These are phyloP conservation scores for Colletotrichum lupini DNA, from an alignment of 2,329 filamentous ascomycete species.

Conservation along the genomic window DNA sequence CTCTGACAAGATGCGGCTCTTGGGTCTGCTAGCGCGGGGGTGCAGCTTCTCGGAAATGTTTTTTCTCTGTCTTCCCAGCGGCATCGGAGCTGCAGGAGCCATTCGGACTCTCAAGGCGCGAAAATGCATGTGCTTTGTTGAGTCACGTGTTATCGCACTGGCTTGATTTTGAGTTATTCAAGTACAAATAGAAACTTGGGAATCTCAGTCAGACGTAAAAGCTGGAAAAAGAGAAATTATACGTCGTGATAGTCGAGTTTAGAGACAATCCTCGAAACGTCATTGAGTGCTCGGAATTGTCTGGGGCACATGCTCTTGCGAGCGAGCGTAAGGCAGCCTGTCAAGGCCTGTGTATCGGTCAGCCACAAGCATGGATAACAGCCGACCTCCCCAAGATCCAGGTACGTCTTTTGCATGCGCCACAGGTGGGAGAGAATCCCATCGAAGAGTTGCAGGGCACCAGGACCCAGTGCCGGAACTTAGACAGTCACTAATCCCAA, in stretches of 20 bases:
- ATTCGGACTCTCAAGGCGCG: slow-evolving; percentile 2
- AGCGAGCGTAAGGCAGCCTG: neutral
- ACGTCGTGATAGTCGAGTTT: neutral
- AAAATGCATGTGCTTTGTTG: slow-evolving; percentile 1
- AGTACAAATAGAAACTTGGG: neutral
- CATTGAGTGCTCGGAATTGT: neutral
- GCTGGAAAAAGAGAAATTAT: neutral
- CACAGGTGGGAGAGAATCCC: slow-evolving; percentile 5
- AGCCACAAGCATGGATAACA: slow-evolving; percentile 28
- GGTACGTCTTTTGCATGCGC: slow-evolving; percentile 8
- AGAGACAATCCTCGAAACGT: neutral
- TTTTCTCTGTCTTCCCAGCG: slow-evolving; percentile 33
- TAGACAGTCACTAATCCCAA: slow-evolving; percentile 12
- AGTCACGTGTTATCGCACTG: slow-evolving; percentile 24
- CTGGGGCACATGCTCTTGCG: neutral
- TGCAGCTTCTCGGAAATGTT: slow-evolving; percentile 16
- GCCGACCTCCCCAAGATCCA: slow-evolving; percentile 11
- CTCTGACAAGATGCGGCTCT: neutral
- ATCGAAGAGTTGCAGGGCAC: slow-evolving; percentile 11
- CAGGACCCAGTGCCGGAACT: slow-evolving; percentile 13
- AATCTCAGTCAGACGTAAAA: neutral
- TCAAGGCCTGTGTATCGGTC: slow-evolving; percentile 15
- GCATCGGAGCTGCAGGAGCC: slow-evolving; percentile 31
- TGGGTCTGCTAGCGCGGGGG: slow-evolving; percentile 15
- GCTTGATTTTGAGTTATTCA: neutral